A percentile compares a stretch with the other conserved stretches of the same genome.
Conservation (phyloP, 192 early-diverging fungal species). For the Thoreauomyces humboldtii region DNA sequence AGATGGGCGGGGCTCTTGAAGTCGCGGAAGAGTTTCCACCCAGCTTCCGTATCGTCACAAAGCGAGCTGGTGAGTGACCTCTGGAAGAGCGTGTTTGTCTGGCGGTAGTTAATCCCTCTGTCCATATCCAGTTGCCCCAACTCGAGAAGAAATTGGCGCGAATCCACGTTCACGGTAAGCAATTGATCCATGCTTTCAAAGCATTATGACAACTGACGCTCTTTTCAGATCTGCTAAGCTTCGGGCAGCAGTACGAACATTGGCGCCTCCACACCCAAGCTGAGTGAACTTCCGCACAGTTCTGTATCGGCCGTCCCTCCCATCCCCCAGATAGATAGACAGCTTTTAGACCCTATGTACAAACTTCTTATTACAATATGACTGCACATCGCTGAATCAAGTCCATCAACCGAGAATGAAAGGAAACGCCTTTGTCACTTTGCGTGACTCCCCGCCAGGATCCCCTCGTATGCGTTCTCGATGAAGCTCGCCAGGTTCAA, state of each 20-base stretch:
- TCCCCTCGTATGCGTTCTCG: constrained; percentile 48
- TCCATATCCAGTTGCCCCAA: constrained; percentile 46
- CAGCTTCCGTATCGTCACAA: constrained; percentile 6
- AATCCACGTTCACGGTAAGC: constrained; percentile 63
- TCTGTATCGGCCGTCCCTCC: too few species aligned
- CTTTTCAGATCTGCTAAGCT: constrained; percentile 34
- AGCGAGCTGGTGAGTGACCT: too few species aligned
- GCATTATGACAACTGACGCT: too few species aligned
- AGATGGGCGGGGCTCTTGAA: background rate
- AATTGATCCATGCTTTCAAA: constrained; percentile 1
- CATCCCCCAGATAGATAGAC: too few species aligned
- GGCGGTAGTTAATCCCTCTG: too few species aligned
- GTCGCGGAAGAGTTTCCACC: background rate
- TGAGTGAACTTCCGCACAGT: too few species aligned
- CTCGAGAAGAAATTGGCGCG: constrained; percentile 42
- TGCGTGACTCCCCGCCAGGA: constrained; percentile 17
- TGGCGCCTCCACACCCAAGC: too few species aligned
- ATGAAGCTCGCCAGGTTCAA: constrained; percentile 42
- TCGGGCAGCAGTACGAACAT: constrained; percentile 34
- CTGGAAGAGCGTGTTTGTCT: too few species aligned
- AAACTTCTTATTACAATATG: too few species aligned
- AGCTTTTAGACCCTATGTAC: too few species aligned
- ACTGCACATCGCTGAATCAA: too few species aligned
- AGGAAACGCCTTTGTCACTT: constrained; percentile 10
- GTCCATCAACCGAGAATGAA: too few species aligned